Evolutionary conservation across 495 filamentous ascomycete genomes (phyloP).

Genomic region (Xylaria telfairii): DNA sequence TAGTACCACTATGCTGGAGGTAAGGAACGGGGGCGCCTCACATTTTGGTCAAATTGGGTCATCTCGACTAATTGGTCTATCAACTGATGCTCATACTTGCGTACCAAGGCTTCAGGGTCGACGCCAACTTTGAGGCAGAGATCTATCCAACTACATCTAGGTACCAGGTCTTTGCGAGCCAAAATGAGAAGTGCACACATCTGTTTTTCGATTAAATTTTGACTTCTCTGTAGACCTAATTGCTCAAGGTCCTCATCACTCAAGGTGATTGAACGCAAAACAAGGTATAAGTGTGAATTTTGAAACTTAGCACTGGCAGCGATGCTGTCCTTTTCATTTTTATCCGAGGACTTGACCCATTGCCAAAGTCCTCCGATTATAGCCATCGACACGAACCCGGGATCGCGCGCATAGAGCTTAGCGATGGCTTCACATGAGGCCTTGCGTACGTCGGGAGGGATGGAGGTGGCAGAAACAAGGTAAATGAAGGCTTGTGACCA

Average conservation of each 20-base stretch:
- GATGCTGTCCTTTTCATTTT: constrained; percentile 77
- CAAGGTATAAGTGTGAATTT: constrained; percentile 61
- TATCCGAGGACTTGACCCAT: constrained; percentile 72
- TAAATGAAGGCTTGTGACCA: constrained; percentile 89
- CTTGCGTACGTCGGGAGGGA: constrained; percentile 64
- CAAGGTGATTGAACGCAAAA: constrained; percentile 75
- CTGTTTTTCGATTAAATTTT: constrained; percentile 61
- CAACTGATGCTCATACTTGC: constrained; percentile 53
- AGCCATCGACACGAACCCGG: constrained; percentile 59
- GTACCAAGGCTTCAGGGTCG: constrained; percentile 81
- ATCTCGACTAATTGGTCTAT: constrained; percentile 55
- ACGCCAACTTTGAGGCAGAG: constrained; percentile 76
- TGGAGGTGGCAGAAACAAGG: constrained; percentile 64
- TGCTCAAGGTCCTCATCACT: constrained; percentile 47
- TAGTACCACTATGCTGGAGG: constrained; percentile 14
- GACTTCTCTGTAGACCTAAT: constrained; percentile 42
- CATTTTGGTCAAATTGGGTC: constrained; percentile 55
- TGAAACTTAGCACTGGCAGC: constrained; percentile 72
- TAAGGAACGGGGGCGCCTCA: constrained; percentile 33
- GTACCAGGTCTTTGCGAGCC: constrained; percentile 77
- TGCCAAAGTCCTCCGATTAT: constrained; percentile 79
- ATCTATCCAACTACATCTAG: constrained; percentile 84
- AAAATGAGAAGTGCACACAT: constrained; percentile 78
- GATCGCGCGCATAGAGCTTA: constrained; percentile 60
- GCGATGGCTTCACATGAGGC: constrained; percentile 64